Conservation (phyloP, 768 basidiomycete species). For the Mycena metata region DNA sequence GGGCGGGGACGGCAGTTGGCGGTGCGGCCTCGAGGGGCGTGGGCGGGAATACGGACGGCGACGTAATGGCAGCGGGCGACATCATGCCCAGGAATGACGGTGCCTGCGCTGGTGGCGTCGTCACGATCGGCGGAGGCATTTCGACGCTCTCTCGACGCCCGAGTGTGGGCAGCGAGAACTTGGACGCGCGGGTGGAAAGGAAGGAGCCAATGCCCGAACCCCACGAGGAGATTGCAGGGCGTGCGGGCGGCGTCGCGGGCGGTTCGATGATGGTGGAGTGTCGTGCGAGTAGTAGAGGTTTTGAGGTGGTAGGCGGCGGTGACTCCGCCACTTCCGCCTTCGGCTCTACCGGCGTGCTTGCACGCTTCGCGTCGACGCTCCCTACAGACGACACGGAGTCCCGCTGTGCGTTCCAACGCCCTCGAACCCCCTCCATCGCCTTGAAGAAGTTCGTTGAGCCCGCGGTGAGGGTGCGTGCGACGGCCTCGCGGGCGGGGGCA, state of each 20-base stretch:
- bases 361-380: constrained; percentile 44
- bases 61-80: constrained; percentile 26
- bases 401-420: constrained; percentile 67
- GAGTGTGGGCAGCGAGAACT: constrained; percentile 51
- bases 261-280: constrained; percentile 34
- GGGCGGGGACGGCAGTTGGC: constrained; percentile 17
- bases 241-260: constrained; percentile 42
- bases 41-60: constrained; percentile 36
- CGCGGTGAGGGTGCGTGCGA: constrained; percentile 78
- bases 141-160: constrained; percentile 32
- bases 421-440: constrained; percentile 90
- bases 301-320: constrained; percentile 22
- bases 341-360: constrained; percentile 41
- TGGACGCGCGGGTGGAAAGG: constrained; percentile 55
- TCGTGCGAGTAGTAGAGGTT: constrained; percentile 41
- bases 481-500: constrained; percentile 92
- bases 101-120: constrained; percentile 34
- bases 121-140: constrained; percentile 38
- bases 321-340: constrained; percentile 19
- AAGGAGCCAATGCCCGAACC: constrained; percentile 65
- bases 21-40: constrained; percentile 34
- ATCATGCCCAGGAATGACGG: constrained; percentile 36
- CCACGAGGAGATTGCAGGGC: constrained; percentile 54
- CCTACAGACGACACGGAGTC: constrained; percentile 39
- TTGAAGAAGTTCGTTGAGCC: constrained; percentile 89